Percentiles rank a stretch among this genome's conserved stretches.
phyloP scores from a whole-genome alignment of 257 asterid genomes.

The Mentha longifolia region DNA sequence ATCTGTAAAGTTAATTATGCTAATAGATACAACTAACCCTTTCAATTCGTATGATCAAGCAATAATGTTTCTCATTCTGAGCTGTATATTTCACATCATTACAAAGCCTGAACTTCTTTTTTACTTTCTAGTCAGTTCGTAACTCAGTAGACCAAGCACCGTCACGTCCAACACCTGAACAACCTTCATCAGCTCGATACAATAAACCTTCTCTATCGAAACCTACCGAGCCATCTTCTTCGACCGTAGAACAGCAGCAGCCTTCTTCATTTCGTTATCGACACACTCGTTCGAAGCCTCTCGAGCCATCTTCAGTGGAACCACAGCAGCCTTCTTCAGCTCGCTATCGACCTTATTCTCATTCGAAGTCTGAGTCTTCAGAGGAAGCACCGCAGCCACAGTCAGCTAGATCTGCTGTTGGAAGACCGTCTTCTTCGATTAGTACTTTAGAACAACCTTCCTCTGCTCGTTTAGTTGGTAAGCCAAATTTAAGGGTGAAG shows the following conservation, averaged over 20 bases:
- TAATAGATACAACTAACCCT: no score
- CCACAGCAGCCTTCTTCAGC: conserved; percentile 15
- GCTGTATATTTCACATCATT: conserved; percentile 16
- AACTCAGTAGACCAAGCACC: conserved; percentile 48
- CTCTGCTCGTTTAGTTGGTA: conserved; percentile 64
- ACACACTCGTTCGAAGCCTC: neutral
- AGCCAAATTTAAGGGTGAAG: conserved; percentile 59
- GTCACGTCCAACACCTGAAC: conserved; percentile 32
- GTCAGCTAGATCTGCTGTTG: conserved; percentile 48
- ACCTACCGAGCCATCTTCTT: neutral
- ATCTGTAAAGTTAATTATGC: no score
- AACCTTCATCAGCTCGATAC: conserved; percentile 8
- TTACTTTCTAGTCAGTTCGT: conserved; percentile 71
- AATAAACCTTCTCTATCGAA: neutral
- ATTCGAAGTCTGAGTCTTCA: conserved; percentile 19
- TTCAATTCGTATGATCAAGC: neutral
- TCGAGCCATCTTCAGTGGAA: conserved; percentile 14
- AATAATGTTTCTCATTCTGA: neutral
- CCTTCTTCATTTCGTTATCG: conserved; percentile 20
- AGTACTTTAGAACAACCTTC: conserved; percentile 61
- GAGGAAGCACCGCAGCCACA: conserved; percentile 58
- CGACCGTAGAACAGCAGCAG: conserved; percentile 7
- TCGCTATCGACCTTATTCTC: neutral
- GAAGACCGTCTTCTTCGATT: conserved; percentile 46
- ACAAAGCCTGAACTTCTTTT: conserved; percentile 31